A percentile compares a stretch with the other conserved stretches of the same genome.
Conservation (phyloP, 2,329 filamentous ascomycete genomes). For the Diaporthe ilicicola region DNA sequence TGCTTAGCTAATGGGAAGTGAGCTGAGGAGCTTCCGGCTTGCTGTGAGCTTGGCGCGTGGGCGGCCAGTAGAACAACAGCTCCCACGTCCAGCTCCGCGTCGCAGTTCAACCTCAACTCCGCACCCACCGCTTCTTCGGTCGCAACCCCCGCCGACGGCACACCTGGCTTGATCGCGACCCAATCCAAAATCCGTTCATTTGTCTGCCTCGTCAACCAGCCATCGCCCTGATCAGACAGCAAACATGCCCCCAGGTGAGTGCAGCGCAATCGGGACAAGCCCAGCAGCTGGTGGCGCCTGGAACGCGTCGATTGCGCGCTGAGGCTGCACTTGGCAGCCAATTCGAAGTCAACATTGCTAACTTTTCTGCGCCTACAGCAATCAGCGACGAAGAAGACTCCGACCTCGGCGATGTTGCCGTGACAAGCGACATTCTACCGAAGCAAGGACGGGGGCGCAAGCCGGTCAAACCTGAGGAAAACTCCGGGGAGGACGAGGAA, state of each 20-base stretch:
- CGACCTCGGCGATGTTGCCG: constrained; percentile 40
- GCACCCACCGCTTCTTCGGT: constrained; percentile 8
- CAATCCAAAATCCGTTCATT: too few species aligned
- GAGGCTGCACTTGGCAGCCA: neutral
- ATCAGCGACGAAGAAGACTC: constrained; percentile 54
- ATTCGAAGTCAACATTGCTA: neutral
- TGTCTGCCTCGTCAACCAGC: neutral
- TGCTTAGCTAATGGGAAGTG: constrained; percentile 6
- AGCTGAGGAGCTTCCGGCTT: neutral
- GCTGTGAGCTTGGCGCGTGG: constrained; percentile 11
- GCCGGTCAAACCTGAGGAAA: constrained; percentile 34
- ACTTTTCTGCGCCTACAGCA: constrained; percentile 38
- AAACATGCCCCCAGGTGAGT: constrained; percentile 31
- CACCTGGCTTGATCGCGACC: neutral
- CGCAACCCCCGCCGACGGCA: constrained; percentile 10
- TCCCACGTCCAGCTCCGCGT: constrained; percentile 5
- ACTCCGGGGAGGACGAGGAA: constrained; percentile 36
- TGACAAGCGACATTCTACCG: constrained; percentile 35
- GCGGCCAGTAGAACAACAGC: neutral
- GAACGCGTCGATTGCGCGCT: constrained; percentile 25
- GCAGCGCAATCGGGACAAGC: neutral
- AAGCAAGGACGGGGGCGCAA: constrained; percentile 32
- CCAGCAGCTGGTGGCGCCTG: neutral
- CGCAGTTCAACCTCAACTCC: neutral
- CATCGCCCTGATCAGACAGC: neutral